Evolutionary conservation across 768 basidiomycete genomes (phyloP).

Genomic region (Pisolithus orientalis): DNA sequence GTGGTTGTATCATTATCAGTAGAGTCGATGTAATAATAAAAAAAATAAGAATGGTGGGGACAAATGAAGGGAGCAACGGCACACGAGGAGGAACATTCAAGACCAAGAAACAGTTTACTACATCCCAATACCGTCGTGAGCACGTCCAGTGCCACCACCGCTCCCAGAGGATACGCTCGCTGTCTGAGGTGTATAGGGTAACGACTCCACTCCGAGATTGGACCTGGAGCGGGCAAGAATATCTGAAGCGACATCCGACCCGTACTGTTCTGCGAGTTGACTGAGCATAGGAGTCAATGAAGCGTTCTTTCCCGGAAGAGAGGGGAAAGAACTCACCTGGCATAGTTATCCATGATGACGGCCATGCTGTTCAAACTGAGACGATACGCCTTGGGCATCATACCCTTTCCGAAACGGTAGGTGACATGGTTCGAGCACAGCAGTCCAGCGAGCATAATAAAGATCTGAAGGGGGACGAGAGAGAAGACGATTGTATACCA

Average conservation of each 20-base stretch:
- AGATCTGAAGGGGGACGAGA: conserved; percentile 62
- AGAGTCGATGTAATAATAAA: no score
- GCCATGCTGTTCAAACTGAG: conserved; percentile 71
- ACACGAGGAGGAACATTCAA: no score
- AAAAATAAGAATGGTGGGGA: no score
- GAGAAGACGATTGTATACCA: conserved; percentile 67
- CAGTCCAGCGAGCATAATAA: conserved; percentile 56
- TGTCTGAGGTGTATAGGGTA: conserved; percentile 11
- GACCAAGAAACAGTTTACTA: no score
- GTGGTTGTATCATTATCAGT: no score
- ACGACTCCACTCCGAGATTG: conserved; percentile 37
- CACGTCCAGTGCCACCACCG: background rate
- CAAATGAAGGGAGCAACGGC: no score
- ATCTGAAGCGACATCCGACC: conserved; percentile 55
- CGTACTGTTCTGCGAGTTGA: conserved; percentile 72
- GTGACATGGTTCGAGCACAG: conserved; percentile 82
- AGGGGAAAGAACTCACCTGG: conserved; percentile 42
- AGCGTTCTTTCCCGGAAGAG: background rate
- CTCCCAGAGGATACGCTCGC: background rate
- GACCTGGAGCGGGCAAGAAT: conserved; percentile 52
- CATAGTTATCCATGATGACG: conserved; percentile 81
- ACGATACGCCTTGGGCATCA: conserved; percentile 82
- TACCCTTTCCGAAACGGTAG: conserved; percentile 82
- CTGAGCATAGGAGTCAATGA: conserved; percentile 24
- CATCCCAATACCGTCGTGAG: no score